phyloP scores from a whole-genome alignment of 768 basidiomycete genomes.

The Butyriboletus loyo region DNA sequence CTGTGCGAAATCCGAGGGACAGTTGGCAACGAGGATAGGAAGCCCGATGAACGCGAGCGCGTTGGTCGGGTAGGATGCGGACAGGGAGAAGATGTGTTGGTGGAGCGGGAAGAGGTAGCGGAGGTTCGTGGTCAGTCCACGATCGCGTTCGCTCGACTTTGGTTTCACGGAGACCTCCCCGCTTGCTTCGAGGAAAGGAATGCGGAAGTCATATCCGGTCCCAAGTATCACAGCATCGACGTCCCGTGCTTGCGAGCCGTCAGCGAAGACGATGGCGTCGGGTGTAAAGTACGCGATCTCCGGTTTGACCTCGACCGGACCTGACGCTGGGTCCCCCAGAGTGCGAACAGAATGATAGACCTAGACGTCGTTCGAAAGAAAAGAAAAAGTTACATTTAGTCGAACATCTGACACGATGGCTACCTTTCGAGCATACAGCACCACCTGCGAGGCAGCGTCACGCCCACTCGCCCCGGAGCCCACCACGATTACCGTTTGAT shows the following conservation, averaged over 20 bases:
- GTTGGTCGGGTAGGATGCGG: slow-evolving; percentile 43
- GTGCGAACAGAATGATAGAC: slow-evolving; percentile 39
- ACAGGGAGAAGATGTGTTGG: slow-evolving; percentile 50
- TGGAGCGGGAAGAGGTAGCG: slow-evolving; percentile 56
- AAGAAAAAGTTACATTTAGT: not conserved
- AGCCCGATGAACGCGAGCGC: slow-evolving; percentile 57
- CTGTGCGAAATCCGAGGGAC: slow-evolving; percentile 50
- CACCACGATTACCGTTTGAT: slow-evolving; percentile 47
- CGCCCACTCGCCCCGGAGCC: slow-evolving; percentile 46
- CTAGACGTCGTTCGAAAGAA: slow-evolving; percentile 3
- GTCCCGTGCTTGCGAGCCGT: slow-evolving; percentile 38
- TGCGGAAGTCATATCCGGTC: slow-evolving; percentile 52
- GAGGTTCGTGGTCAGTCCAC: slow-evolving; percentile 43
- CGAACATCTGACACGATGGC: not conserved
- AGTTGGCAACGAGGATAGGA: slow-evolving; percentile 46
- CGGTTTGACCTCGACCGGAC: slow-evolving; percentile 34
- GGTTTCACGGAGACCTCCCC: slow-evolving; percentile 18
- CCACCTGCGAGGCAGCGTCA: slow-evolving; percentile 46
- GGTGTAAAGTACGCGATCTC: slow-evolving; percentile 49
- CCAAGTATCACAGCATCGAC: slow-evolving; percentile 50
- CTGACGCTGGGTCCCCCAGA: slow-evolving; percentile 12
- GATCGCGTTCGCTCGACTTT: slow-evolving; percentile 10
- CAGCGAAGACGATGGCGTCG: slow-evolving; percentile 43
- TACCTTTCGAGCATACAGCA: slow-evolving; percentile 41
- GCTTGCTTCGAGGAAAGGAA: slow-evolving; percentile 46